Conservation (phyloP, 2,329 filamentous ascomycete genomes). For the Sclerotinia glacialis region DNA sequence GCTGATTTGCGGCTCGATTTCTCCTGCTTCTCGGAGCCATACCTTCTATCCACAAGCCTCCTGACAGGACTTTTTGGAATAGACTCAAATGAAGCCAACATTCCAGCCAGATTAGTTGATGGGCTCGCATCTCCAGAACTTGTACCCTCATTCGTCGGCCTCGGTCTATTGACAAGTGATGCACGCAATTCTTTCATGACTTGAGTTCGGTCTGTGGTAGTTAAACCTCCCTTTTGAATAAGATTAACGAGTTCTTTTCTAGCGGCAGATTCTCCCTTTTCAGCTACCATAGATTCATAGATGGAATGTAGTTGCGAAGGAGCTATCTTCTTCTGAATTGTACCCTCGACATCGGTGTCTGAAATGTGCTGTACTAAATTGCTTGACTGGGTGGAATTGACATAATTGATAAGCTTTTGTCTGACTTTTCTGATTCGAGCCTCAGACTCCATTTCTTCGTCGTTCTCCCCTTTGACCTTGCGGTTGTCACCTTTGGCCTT, state of each 20-base stretch:
- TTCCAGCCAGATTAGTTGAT: slow-evolving; percentile 6
- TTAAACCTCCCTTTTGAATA: slow-evolving; percentile 21
- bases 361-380: neutral
- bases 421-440: slow-evolving; percentile 19
- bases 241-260: slow-evolving; percentile 16
- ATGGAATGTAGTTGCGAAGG: slow-evolving; percentile 19
- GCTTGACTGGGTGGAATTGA: neutral
- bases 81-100: slow-evolving; percentile 18
- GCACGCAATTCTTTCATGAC: slow-evolving; percentile 21
- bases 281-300: slow-evolving; percentile 18
- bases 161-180: slow-evolving; percentile 12
- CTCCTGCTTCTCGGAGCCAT: neutral
- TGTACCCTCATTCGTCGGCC: neutral
- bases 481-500: neutral
- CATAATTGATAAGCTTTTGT: slow-evolving; percentile 11
- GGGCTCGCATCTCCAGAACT: neutral
- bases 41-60: neutral
- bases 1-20: neutral
- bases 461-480: neutral
- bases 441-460: slow-evolving; percentile 6
- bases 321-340: neutral
- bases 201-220: slow-evolving; percentile 16
- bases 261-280: slow-evolving; percentile 13
- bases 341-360: neutral
- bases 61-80: slow-evolving; percentile 3